Conservation (phyloP, 768 basidiomycete genomes). For the Hirschioporus abietinus region DNA sequence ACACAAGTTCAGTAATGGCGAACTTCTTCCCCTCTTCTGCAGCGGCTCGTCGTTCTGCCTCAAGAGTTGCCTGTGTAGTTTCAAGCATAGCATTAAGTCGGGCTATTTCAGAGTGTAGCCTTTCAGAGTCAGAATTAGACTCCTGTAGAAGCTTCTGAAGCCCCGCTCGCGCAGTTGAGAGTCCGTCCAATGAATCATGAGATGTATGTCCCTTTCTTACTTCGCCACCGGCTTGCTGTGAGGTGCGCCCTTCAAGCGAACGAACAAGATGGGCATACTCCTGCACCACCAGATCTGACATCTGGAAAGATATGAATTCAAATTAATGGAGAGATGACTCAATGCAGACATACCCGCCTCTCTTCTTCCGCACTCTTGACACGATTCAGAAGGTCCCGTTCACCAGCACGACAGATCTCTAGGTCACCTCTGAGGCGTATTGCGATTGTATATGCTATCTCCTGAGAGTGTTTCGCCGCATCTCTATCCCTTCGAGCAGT, state of each 20-base stretch:
- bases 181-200: conserved; percentile 21
- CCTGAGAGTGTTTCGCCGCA: conserved; percentile 37
- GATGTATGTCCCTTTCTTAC: neutral
- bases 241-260: conserved; percentile 43
- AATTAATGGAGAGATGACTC: neutral
- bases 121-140: conserved; percentile 43
- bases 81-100: conserved; percentile 41
- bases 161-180: conserved; percentile 44
- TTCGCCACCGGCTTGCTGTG: neutral
- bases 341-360: conserved; percentile 13
- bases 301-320: conserved; percentile 21
- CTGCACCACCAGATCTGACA: conserved; percentile 59
- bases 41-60: conserved; percentile 39
- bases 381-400: conserved; percentile 42
- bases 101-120: conserved; percentile 37
- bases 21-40: conserved; percentile 42
- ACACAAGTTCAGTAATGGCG: conserved; percentile 40
- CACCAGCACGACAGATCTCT: conserved; percentile 45
- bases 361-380: conserved; percentile 51
- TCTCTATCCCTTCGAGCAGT: conserved; percentile 37
- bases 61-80: conserved; percentile 33
- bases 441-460: conserved; percentile 51
- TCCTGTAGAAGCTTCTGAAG: conserved; percentile 45
- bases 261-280: conserved; percentile 78
- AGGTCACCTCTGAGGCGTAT: conserved; percentile 48